A percentile compares a stretch with the other conserved stretches of the same genome.
phyloP scores from a whole-genome alignment of 352 stramenopile genomes.

The Phytophthora quininea region DNA sequence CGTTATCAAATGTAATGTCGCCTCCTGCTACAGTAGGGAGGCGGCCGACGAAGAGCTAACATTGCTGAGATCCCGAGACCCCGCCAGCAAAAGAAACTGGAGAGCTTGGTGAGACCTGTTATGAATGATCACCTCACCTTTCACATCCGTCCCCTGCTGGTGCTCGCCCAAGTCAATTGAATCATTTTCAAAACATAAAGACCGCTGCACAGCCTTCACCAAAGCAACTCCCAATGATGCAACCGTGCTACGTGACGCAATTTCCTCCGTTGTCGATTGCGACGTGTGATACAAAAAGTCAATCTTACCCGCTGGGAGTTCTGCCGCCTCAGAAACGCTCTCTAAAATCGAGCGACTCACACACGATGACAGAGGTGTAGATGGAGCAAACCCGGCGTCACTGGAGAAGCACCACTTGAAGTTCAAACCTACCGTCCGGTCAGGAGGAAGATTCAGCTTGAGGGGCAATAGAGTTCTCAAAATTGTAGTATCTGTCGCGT shows the following conservation, averaged over 20 bases:
- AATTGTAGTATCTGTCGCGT: slow-evolving; percentile 6
- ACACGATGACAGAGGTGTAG: slow-evolving; percentile 70
- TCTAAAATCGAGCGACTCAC: slow-evolving; percentile 72
- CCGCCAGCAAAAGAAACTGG: slow-evolving; percentile 76
- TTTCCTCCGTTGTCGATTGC: slow-evolving; percentile 22
- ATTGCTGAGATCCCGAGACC: slow-evolving; percentile 47
- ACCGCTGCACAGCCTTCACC: slow-evolving; percentile 71
- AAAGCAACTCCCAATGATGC: slow-evolving; percentile 63
- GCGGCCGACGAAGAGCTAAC: slow-evolving; percentile 19
- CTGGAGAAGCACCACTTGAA: slow-evolving; percentile 73
- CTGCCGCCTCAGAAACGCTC: slow-evolving; percentile 53
- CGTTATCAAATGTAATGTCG: slow-evolving; percentile 76
- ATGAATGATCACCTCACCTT: slow-evolving; percentile 65
- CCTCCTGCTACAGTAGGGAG: slow-evolving; percentile 39
- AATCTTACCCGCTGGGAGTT: slow-evolving; percentile 63
- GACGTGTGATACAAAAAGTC: slow-evolving; percentile 51
- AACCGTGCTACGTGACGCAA: slow-evolving; percentile 18
- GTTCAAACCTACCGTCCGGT: slow-evolving; percentile 44
- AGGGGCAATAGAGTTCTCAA: slow-evolving; percentile 38
- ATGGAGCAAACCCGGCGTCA: slow-evolving; percentile 66
- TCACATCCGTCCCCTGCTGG: slow-evolving; percentile 65
- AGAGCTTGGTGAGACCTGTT: slow-evolving; percentile 72
- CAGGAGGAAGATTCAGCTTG: slow-evolving; percentile 43
- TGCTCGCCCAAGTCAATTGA: slow-evolving; percentile 79
- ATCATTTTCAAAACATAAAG: slow-evolving; percentile 72